phyloP scores from a whole-genome alignment of 768 basidiomycete genomes.

The Panaeolus cyanescens region DNA sequence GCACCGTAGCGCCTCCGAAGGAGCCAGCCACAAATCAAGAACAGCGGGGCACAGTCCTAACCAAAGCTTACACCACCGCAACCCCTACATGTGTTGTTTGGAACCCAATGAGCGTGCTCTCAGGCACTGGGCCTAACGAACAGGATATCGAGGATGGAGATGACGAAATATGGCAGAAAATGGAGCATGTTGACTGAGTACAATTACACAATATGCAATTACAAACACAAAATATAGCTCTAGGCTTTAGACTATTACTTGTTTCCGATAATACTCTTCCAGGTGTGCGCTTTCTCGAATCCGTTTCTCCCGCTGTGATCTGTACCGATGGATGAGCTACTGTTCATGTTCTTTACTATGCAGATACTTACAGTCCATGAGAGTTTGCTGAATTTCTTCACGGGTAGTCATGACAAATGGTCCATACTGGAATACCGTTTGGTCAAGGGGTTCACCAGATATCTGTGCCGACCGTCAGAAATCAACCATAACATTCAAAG shows the following conservation, averaged over 20 bases:
- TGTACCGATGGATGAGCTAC: conserved; percentile 25
- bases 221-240: neutral
- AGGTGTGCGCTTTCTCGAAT: conserved; percentile 86
- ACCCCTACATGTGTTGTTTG: conserved; percentile 65
- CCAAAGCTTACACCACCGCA: conserved; percentile 64
- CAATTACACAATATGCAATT: conserved; percentile 8
- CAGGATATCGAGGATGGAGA: conserved; percentile 36
- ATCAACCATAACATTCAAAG: conserved; percentile 5
- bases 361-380: conserved; percentile 69
- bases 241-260: conserved; percentile 17
- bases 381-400: conserved; percentile 80
- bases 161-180: conserved; percentile 69
- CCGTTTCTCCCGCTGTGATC: conserved; percentile 81
- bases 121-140: conserved; percentile 17
- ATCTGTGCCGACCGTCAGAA: conserved; percentile 41
- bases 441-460: conserved; percentile 88
- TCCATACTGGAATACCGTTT: conserved; percentile 85
- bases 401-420: conserved; percentile 86
- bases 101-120: conserved; percentile 40
- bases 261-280: conserved; percentile 82
- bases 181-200: conserved; percentile 51
- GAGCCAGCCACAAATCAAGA: conserved; percentile 52
- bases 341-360: conserved; percentile 3
- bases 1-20: conserved; percentile 51
- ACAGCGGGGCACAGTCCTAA: conserved; percentile 58